These are phyloP conservation scores for Phytophthora megakarya DNA, from an alignment of 352 stramenopile species.

Conservation along the genomic window DNA sequence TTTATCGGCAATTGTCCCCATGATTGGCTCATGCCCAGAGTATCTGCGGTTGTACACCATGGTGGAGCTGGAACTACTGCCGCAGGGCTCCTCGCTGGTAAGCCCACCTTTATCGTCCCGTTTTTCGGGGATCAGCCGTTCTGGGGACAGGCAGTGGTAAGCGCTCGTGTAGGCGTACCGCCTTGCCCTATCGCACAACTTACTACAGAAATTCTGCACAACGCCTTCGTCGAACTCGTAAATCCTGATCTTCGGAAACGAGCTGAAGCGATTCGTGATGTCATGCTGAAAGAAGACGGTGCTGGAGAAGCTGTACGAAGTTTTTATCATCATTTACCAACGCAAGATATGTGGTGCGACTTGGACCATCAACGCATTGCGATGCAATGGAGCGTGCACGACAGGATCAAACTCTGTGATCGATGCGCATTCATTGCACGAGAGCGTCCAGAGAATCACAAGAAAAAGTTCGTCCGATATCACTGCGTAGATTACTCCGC, in stretches of 20 bases:
- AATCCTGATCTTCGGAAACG: conserved; percentile 46
- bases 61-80: conserved; percentile 90
- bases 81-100: conserved; percentile 84
- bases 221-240: conserved; percentile 71
- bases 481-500: conserved; percentile 49
- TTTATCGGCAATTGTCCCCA: conserved; percentile 78
- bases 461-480: conserved; percentile 40
- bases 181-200: conserved; percentile 83
- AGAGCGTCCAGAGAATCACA: conserved; percentile 32
- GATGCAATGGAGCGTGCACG: conserved; percentile 38
- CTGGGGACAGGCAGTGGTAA: conserved; percentile 89
- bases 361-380: conserved; percentile 38
- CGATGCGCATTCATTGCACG: conserved; percentile 39
- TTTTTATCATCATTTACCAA: conserved; percentile 88
- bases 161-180: conserved; percentile 74
- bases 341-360: conserved; percentile 84
- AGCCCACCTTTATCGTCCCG: conserved; percentile 93
- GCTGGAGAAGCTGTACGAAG: conserved; percentile 74
- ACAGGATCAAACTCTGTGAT: conserved; percentile 49
- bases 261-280: conserved; percentile 47
- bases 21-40: conserved; percentile 90
- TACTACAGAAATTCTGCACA: conserved; percentile 69
- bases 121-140: conserved; percentile 96
- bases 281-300: conserved; percentile 85
- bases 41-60: conserved; percentile 82